phyloP scores from a whole-genome alignment of 2,329 filamentous ascomycete genomes.

The Alternaria alternata region DNA sequence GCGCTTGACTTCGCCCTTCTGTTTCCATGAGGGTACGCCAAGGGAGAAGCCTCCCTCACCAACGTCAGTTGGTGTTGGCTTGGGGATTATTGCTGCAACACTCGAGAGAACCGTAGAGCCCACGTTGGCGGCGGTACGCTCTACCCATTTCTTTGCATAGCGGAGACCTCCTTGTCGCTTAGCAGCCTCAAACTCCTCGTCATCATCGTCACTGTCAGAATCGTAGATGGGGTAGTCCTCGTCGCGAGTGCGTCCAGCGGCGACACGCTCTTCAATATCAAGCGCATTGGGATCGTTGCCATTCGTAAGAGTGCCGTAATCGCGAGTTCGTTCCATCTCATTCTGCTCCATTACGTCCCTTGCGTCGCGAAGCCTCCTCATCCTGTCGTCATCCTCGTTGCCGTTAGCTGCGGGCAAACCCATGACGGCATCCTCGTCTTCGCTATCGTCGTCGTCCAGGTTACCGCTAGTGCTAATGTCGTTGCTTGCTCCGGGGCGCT shows the following conservation, averaged over 20 bases:
- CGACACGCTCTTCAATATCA: slow-evolving; percentile 86
- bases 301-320: slow-evolving; percentile 55
- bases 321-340: slow-evolving; percentile 57
- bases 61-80: slow-evolving; percentile 55
- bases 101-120: slow-evolving; percentile 45
- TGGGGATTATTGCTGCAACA: slow-evolving; percentile 44
- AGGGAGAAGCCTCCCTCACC: slow-evolving; percentile 52
- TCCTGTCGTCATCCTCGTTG: slow-evolving; percentile 54
- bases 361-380: slow-evolving; percentile 59
- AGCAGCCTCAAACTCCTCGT: slow-evolving; percentile 78
- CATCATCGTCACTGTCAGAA: slow-evolving; percentile 83
- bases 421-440: slow-evolving; percentile 61
- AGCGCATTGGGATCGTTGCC: slow-evolving; percentile 55
- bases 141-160: slow-evolving; percentile 68
- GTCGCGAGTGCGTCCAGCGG: slow-evolving; percentile 65
- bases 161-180: slow-evolving; percentile 77
- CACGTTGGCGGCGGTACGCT: slow-evolving; percentile 60
- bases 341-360: slow-evolving; percentile 61
- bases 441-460: slow-evolving; percentile 77
- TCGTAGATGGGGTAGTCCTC: slow-evolving; percentile 90
- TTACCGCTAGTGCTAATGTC: slow-evolving; percentile 81
- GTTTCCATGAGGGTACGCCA: slow-evolving; percentile 55
- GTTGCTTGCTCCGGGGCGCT: slow-evolving; percentile 76
- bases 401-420: slow-evolving; percentile 37
- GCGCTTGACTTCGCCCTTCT: slow-evolving; percentile 52